Evolutionary conservation across 352 stramenopile species (phyloP).

Genomic region (Globisporangium nodosum): DNA sequence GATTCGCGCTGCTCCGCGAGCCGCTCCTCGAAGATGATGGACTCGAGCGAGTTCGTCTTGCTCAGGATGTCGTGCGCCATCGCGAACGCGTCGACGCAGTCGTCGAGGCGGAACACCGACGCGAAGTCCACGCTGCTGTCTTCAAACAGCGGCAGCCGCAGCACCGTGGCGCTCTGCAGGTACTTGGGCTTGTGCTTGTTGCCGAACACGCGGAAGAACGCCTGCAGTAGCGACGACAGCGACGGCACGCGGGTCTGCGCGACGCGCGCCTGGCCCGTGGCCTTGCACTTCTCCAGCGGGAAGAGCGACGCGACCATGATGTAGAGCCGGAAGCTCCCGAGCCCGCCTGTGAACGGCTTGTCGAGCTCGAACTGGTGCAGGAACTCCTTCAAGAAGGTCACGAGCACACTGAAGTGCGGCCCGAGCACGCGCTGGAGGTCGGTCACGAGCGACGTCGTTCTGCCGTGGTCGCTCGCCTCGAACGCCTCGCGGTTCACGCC

Average conservation of each 20-base stretch:
- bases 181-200: slow-evolving; percentile 49
- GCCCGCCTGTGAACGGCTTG: slow-evolving; percentile 72
- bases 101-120: slow-evolving; percentile 56
- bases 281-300: slow-evolving; percentile 16
- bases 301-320: slow-evolving; percentile 77
- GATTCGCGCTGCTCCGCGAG: slow-evolving; percentile 24
- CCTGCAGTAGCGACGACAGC: slow-evolving; percentile 29
- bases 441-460: slow-evolving; percentile 53
- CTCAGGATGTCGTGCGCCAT: slow-evolving; percentile 59
- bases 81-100: slow-evolving; percentile 62
- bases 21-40: slow-evolving; percentile 59
- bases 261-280: not conserved
- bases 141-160: slow-evolving; percentile 27
- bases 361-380: slow-evolving; percentile 71
- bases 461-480: slow-evolving; percentile 49
- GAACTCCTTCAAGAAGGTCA: slow-evolving; percentile 75
- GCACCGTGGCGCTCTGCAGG: slow-evolving; percentile 40
- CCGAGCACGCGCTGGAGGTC: slow-evolving; percentile 39
- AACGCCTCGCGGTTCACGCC: slow-evolving; percentile 61
- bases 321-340: slow-evolving; percentile 77
- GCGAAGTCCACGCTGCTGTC: slow-evolving; percentile 48
- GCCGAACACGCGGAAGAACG: slow-evolving; percentile 65
- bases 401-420: slow-evolving; percentile 39
- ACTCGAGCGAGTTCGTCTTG: slow-evolving; percentile 37
- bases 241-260: not conserved